Evolutionary conservation across 202 grass and related monocot genomes (phyloP).

Genomic region (Zoysia matrella): DNA sequence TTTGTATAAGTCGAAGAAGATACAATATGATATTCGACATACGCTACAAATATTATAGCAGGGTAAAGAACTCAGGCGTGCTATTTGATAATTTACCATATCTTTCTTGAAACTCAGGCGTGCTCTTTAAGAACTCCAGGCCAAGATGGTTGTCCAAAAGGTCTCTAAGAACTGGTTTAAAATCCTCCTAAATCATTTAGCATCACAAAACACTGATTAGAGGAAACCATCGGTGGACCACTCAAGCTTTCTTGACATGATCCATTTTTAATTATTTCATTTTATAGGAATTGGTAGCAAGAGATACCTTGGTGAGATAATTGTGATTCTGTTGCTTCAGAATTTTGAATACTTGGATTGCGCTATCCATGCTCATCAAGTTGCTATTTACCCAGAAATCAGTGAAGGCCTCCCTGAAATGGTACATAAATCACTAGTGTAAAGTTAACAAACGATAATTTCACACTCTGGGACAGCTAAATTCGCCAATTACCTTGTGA

Average conservation of each 20-base stretch:
- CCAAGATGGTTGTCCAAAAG: conserved; percentile 63
- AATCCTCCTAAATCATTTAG: conserved; percentile 85
- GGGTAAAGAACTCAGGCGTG: background rate
- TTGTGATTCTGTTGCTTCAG: conserved; percentile 72
- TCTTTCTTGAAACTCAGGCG: conserved; percentile 99
- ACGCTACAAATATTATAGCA: conserved; percentile 28
- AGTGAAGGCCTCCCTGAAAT: conserved; percentile 83
- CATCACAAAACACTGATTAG: conserved; percentile 35
- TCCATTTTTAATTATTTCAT: conserved; percentile 24
- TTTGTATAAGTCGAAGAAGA: conserved; percentile 47
- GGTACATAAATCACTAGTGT: conserved; percentile 8
- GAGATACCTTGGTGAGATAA: conserved; percentile 45
- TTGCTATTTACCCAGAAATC: conserved; percentile 96
- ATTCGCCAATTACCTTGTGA: conserved; percentile 65
- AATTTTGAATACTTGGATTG: conserved; percentile 83
- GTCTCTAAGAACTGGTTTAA: conserved; percentile 86
- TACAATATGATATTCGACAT: conserved; percentile 17
- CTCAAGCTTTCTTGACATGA: conserved; percentile 2
- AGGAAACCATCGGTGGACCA: conserved; percentile 35
- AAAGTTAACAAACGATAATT: conserved; percentile 3
- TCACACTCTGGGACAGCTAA: background rate
- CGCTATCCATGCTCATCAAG: conserved; percentile 78
- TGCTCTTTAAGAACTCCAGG: conserved; percentile 61
- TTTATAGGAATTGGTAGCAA: conserved; percentile 47
- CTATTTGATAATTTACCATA: conserved; percentile 61